Percentiles rank a stretch among this genome's conserved stretches.
phyloP scores from a whole-genome alignment of 2,329 filamentous ascomycete genomes.

The Neocatenulostroma microsporum region DNA sequence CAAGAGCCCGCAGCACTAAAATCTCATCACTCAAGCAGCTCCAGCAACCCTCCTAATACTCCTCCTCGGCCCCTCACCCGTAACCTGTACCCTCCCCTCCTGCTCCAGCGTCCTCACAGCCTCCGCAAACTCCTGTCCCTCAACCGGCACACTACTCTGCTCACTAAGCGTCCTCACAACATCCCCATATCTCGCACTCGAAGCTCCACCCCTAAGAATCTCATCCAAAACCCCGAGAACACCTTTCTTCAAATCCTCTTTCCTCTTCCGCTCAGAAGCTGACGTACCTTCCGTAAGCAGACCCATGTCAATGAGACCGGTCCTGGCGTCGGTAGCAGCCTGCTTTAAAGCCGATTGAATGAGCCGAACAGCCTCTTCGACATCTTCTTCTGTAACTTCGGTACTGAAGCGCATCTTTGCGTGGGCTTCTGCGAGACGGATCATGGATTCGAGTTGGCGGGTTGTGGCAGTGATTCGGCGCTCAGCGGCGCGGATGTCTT shows the following conservation, averaged over 20 bases:
- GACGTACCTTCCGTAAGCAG: slow-evolving; percentile 90
- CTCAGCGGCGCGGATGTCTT: slow-evolving; percentile 64
- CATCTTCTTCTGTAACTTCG: slow-evolving; percentile 71
- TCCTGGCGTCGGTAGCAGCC: slow-evolving; percentile 85
- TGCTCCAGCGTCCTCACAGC: slow-evolving; percentile 71
- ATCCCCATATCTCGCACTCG: slow-evolving; percentile 69
- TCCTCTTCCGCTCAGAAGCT: slow-evolving; percentile 73
- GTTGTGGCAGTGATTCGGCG: slow-evolving; percentile 97
- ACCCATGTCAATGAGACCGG: slow-evolving; percentile 93
- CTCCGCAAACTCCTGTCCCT: slow-evolving; percentile 74
- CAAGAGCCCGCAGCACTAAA: too few species aligned
- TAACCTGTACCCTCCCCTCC: slow-evolving; percentile 72
- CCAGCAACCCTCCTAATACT: slow-evolving; percentile 68
- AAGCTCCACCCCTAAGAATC: slow-evolving; percentile 56
- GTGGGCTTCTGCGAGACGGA: slow-evolving; percentile 89
- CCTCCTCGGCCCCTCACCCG: slow-evolving; percentile 76
- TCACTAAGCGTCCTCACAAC: slow-evolving; percentile 66
- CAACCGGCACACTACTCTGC: slow-evolving; percentile 59
- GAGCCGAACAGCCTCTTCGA: slow-evolving; percentile 80
- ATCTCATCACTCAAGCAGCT: slow-evolving; percentile 29
- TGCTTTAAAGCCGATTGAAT: slow-evolving; percentile 95
- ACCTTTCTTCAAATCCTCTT: slow-evolving; percentile 75
- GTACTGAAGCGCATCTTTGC: slow-evolving; percentile 88
- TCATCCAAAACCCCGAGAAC: slow-evolving; percentile 72
- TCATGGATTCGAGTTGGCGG: slow-evolving; percentile 95